Evolutionary conservation across 139 green algal species (phyloP).

Genomic region (Dunaliella primolecta): DNA sequence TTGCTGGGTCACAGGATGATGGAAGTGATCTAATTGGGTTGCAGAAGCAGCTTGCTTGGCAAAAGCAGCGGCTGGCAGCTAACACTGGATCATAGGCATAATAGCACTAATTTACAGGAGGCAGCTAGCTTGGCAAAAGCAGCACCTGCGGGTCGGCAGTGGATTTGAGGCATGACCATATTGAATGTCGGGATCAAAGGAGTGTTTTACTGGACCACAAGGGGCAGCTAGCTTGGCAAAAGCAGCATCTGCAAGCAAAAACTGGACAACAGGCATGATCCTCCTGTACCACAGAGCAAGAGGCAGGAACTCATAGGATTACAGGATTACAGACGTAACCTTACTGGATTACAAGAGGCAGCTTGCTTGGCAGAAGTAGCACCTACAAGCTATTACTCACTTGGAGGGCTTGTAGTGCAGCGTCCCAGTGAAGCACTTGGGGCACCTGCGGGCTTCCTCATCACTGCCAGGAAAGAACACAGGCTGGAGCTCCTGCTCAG

Average conservation of each 20-base stretch:
- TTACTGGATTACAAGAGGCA: slow-evolving; percentile 33
- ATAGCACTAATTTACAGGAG: too few relatives aligned
- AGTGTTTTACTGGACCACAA: too few relatives aligned
- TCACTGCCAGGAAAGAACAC: slow-evolving; percentile 16
- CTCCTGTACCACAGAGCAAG: background rate
- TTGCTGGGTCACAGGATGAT: too few relatives aligned
- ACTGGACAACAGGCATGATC: background rate
- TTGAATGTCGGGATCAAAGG: too few relatives aligned
- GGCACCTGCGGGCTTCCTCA: slow-evolving; percentile 47
- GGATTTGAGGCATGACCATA: too few relatives aligned
- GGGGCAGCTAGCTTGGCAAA: background rate
- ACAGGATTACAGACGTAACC: background rate
- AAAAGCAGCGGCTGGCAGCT: too few relatives aligned
- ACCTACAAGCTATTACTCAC: slow-evolving; percentile 6
- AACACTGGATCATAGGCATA: too few relatives aligned
- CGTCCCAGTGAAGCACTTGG: slow-evolving; percentile 46
- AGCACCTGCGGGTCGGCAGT: too few relatives aligned
- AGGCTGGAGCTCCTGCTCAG: background rate
- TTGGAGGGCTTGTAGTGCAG: slow-evolving; percentile 59
- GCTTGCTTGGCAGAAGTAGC: slow-evolving; percentile 62
- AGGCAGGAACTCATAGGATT: background rate
- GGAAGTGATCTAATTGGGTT: too few relatives aligned
- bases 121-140: too few relatives aligned
- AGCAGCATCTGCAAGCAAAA: background rate
- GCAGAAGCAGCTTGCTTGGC: background rate